Percentiles rank a stretch among this genome's conserved stretches.
phyloP scores from a whole-genome alignment of 805 yeast genomes.

The Zygosaccharomyces siamensis region DNA sequence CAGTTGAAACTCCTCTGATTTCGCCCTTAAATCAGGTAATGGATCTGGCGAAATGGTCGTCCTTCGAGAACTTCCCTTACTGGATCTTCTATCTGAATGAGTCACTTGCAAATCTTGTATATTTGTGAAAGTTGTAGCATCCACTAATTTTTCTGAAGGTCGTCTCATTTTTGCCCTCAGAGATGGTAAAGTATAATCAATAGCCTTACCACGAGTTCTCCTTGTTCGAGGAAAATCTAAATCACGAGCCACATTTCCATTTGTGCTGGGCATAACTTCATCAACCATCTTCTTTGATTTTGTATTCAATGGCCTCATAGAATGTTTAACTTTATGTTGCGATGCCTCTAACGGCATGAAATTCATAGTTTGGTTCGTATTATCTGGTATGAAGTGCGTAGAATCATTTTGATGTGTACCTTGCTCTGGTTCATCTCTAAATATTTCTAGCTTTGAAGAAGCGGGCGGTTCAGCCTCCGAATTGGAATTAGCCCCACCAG shows the following conservation, averaged over 20 bases:
- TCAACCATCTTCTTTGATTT: constrained; percentile 33
- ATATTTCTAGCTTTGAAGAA: constrained; percentile 26
- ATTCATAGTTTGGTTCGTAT: constrained; percentile 15
- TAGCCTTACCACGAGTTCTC: constrained; percentile 50
- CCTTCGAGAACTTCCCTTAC: constrained; percentile 4
- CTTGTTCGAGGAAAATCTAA: constrained; percentile 34
- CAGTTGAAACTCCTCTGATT: background rate
- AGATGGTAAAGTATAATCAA: constrained; percentile 66
- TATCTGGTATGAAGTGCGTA: background rate
- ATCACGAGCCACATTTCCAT: constrained; percentile 20
- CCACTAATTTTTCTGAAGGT: constrained; percentile 52
- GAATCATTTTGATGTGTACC: background rate
- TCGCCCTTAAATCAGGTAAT: background rate
- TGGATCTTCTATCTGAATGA: constrained; percentile 10
- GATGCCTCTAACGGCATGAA: constrained; percentile 17
- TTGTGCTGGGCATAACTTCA: constrained; percentile 38
- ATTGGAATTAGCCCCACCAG: background rate
- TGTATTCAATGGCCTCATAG: constrained; percentile 31
- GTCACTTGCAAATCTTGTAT: constrained; percentile 34
- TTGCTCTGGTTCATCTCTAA: constrained; percentile 20
- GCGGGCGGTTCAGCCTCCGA: constrained; percentile 13
- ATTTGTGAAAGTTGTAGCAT: constrained; percentile 47
- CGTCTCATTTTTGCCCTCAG: constrained; percentile 66
- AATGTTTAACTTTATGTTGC: constrained; percentile 28
- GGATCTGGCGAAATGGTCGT: constrained; percentile 4